Base-by-base conservation (phyloP, 2,329 filamentous ascomycete genomes). In the Exophiala alcalophila region DNA sequence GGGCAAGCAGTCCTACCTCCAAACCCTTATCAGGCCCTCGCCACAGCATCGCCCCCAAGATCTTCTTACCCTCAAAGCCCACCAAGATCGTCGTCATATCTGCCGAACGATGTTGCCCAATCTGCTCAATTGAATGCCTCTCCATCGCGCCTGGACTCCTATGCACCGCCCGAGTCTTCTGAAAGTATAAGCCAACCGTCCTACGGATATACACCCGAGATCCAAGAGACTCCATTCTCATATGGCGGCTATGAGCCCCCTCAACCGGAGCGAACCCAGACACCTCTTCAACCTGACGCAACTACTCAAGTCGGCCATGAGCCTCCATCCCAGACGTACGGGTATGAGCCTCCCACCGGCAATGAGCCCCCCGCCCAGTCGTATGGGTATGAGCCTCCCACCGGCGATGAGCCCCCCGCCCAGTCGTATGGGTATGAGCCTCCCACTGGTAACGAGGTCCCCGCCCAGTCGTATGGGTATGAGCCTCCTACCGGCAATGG, bases 401-500 rank as follows among this genome's bases (percentile, higher is more conserved):
- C 55, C 23, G 53, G 52, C 65, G 60, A 68, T 46, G 59, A 58
- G 49, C 65, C 65, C 23, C 63, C 65, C 0, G 61, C 61, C 32
- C 46, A 56, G n/a, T 32, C 51, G 20, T 56, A 60, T 32, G 50
- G 57, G 29, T 51, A 53, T 5, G 62, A 64, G 46, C 61, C 65
- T 29, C 63, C 60, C 33, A 57, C 55, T 24, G 53, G 52, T n/a
- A n/a, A 68, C 38, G 64, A 66, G 44, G 65, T 65, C 23, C 63
- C 65, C 0, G 61, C 61, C 32, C 46, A 56, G n/a, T 32, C 51
- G 20, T 56, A 60, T 32, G 50, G 57, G 29, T 51, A 53, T 5
- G 62, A 64, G 46, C 61, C 65, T 29, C 63, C 60, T 34, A 57
- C 55, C 23, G 53, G 52, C 65, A 60, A 49, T 18, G 56, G 55